Base-by-base conservation (phyloP, 2,329 filamentous ascomycete species). In the Phoma sp. region DNA sequence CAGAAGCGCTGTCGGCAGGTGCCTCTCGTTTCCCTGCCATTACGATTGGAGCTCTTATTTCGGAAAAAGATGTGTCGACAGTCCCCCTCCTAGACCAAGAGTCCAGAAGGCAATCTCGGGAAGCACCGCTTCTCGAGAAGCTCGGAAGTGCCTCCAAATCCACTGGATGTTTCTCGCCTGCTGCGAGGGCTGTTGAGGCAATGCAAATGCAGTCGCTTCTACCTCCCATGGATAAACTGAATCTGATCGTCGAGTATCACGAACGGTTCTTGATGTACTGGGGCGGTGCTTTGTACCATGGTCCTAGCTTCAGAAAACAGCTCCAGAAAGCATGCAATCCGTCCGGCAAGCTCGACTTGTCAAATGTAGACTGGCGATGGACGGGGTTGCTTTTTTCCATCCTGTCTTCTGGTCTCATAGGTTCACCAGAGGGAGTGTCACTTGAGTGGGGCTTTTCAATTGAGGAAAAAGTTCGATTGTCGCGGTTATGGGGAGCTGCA, bases 401-500 rank as follows among this genome's bases (percentile, higher is more conserved):
- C 10, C 61, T 81, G 3, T 72, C 77, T 7, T 76, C 75, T 3
- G 75, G 74, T 42, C 74, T 81, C 40, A 75, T 78, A 2, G 77
- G 75, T 40, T 76, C 75, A 11, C 75, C 77, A 3, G 64, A 70
- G 20, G 28, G 48, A 2, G 60, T 68, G 11, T 73, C 77, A 2
- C 40, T 61, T 9, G 50, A 63, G 3, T 83, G 80, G 80, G 80
- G 80, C 3, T 81, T 79, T 48, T 64, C 70, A 0, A 67, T 73
- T 32, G 58, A 68, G 1, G 80, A 82, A 30, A 76, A 77, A 37
- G 60, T 72, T 2, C 71, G 66, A 4, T 59, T 82, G 4, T 77
- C 78, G 2, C 73, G 74, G 46, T 65, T 75, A 38, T 83, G 79
- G 79, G 79, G 78, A 48, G 76, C 76, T 34, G 79, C 80, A 12